A percentile compares a stretch with the other conserved stretches of the same genome.
phyloP scores from a whole-genome alignment of 2,329 filamentous ascomycete genomes.

The Zasmidium citrigriseum region DNA sequence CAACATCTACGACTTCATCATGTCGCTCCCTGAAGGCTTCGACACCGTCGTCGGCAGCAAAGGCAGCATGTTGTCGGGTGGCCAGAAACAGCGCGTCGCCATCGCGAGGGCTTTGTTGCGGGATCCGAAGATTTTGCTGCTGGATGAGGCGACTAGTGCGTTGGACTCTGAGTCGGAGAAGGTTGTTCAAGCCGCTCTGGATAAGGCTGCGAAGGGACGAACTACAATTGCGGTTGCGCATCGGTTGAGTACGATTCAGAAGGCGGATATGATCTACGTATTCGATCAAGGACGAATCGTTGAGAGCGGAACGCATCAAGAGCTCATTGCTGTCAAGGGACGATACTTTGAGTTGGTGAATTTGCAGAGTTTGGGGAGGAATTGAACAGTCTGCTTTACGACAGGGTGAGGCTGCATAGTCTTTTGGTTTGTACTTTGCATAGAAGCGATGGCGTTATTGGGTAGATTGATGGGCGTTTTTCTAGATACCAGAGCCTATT shows the following conservation, averaged over 20 bases:
- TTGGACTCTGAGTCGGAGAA: slow-evolving; percentile 77
- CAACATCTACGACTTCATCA: slow-evolving; percentile 90
- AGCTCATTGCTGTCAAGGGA: slow-evolving; percentile 42
- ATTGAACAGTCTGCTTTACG: neutral
- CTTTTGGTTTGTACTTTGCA: neutral
- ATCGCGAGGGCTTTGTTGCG: slow-evolving; percentile 89
- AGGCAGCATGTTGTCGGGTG: slow-evolving; percentile 80
- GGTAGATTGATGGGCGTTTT: no score
- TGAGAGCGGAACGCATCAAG: slow-evolving; percentile 78
- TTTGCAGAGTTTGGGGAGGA: slow-evolving; percentile 38
- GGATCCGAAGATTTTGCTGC: slow-evolving; percentile 82
- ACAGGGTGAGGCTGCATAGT: no score
- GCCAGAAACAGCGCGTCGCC: slow-evolving; percentile 92
- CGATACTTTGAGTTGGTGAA: slow-evolving; percentile 45
- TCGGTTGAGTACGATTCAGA: slow-evolving; percentile 87
- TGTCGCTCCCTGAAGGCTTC: slow-evolving; percentile 67
- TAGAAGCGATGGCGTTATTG: neutral
- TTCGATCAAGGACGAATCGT: slow-evolving; percentile 87
- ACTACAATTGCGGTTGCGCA: slow-evolving; percentile 90
- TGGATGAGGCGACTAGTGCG: slow-evolving; percentile 72
- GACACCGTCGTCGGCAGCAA: slow-evolving; percentile 70
- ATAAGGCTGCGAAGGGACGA: slow-evolving; percentile 74
- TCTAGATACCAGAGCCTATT: no score
- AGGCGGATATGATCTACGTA: slow-evolving; percentile 94
- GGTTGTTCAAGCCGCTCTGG: slow-evolving; percentile 77